Base-by-base conservation (phyloP, 768 basidiomycete species). In the Lentinula boryana region DNA sequence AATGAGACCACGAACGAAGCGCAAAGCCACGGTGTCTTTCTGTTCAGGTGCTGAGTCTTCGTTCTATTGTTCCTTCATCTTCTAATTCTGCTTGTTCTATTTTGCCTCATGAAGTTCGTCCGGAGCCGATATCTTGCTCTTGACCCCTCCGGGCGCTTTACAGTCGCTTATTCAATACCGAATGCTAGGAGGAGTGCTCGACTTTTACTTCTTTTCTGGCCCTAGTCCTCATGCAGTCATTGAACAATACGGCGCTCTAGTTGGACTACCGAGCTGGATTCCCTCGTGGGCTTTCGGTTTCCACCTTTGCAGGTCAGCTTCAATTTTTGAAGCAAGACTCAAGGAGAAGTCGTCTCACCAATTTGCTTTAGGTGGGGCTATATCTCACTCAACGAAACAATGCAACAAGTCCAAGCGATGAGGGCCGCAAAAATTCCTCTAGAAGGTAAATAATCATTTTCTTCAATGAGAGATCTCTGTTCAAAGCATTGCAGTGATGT, bases 211-310 rank as follows among this genome's bases (percentile, higher is more conserved):
- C 73, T 80, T 91, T 68, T 82, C 84, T 16, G 87, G 87, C 0
- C 73, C 75, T 8, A 69, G 62, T n/a, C 80, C 85, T 27, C 74
- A 74, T 49, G 70, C 71, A n/a, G 89, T 90, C 8, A 80, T 88
- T 53, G 80, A 87, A 62, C 89, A 92, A 70, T 89, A 91, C 65
- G 82, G 85, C 4, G 79, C 74, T 38, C 72, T 84, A n/a, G 77
- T 88, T 31, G 89, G 89, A 3, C 73, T 82, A 41, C 88, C 90
- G 3, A 82, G 81, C 33, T 86, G 87, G 82, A 84, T 86, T 68
- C 89, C 89, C 2, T 76, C 77, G 40, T 92, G 88, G 87, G 84
- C 83, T 4, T 88, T 91, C 67, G 89, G 90, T 6, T 89, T 89
- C 75, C 89, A 93, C 62, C 78, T 89, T 15, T 87, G 86, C 74